phyloP scores from a whole-genome alignment of 2,329 filamentous ascomycete species.

The Cryphonectria japonica region DNA sequence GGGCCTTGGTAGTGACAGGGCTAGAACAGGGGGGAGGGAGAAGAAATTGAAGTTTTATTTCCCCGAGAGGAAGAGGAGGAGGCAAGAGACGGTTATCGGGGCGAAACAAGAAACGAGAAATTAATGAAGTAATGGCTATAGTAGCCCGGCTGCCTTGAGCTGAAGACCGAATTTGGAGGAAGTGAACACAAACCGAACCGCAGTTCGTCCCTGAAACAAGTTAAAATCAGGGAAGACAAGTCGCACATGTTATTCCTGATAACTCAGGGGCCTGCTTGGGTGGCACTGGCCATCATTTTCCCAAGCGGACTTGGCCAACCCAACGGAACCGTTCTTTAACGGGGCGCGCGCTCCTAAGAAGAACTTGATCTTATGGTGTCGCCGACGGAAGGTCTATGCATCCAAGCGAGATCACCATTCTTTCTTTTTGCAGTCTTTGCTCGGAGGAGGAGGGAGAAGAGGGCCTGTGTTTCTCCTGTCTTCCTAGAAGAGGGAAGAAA shows the following conservation, averaged over 20 bases:
- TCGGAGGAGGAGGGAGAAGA: neutral
- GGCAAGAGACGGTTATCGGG: neutral
- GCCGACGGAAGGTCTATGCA: neutral
- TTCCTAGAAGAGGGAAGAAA: no score
- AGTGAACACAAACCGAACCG: neutral
- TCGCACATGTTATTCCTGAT: neutral
- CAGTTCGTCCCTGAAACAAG: neutral
- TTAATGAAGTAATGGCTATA: neutral
- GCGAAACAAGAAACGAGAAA: neutral
- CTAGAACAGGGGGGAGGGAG: neutral
- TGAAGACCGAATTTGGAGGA: neutral
- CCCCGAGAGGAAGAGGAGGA: neutral
- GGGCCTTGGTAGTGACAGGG: neutral
- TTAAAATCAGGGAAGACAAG: neutral
- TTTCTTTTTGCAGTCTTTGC: neutral
- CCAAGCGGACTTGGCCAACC: neutral
- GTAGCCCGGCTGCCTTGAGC: neutral
- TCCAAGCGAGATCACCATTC: neutral
- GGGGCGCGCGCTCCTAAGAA: neutral
- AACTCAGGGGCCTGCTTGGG: conserved; percentile 3
- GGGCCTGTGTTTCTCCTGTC: no score
- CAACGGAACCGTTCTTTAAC: neutral
- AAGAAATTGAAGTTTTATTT: neutral
- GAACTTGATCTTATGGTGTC: neutral
- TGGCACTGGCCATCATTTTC: conserved; percentile 1